phyloP scores from a whole-genome alignment of 805 yeast genomes.

The Sugiyamaella valdiviana region DNA sequence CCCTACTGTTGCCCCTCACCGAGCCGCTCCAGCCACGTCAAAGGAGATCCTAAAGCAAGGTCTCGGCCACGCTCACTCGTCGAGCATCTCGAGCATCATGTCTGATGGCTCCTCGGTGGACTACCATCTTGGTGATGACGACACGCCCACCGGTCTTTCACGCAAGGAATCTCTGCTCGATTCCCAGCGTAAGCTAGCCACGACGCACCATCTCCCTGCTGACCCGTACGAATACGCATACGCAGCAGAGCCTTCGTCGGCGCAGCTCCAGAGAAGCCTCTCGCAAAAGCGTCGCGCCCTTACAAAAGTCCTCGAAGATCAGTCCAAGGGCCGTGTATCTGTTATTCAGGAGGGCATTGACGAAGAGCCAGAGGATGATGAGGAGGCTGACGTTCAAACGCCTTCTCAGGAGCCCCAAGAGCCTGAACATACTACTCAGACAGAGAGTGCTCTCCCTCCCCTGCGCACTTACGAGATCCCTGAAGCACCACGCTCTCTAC shows the following conservation, averaged over 20 bases:
- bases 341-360: constrained; percentile 11
- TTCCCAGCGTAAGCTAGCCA: constrained; percentile 26
- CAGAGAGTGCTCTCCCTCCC: not conserved
- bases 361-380: not conserved
- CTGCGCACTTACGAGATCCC: too few species aligned
- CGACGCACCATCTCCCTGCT: constrained; percentile 18
- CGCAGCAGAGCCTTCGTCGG: constrained; percentile 15
- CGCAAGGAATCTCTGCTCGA: constrained; percentile 32
- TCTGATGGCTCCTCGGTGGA: constrained; percentile 11
- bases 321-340: constrained; percentile 4
- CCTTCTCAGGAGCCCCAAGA: not conserved
- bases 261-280: constrained; percentile 17
- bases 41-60: not conserved
- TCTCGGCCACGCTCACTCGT: not conserved
- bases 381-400: not conserved
- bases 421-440: not conserved
- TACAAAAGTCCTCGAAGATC: constrained; percentile 16
- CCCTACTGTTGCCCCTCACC: not conserved
- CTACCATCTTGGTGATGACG: not conserved
- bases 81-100: constrained; percentile 13
- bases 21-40: not conserved
- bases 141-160: constrained; percentile 13
- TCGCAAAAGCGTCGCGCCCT: constrained; percentile 20
- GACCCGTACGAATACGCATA: constrained; percentile 1
- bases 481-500: too few species aligned